Evolutionary conservation across 176 grass and related monocot species (phyloP).

Genomic region (Elaeis guineensis): DNA sequence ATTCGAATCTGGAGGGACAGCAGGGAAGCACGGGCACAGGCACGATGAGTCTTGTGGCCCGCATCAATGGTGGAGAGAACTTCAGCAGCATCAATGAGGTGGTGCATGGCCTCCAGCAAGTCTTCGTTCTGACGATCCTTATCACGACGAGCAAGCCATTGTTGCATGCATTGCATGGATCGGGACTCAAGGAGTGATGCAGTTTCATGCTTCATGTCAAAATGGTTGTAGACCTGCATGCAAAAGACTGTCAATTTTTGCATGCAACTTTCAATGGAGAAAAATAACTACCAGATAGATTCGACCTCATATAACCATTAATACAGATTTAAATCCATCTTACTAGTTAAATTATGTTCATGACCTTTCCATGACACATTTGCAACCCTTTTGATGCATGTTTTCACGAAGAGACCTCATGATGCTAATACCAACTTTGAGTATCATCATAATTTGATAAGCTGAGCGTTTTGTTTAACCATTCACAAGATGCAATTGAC

Average conservation of each 20-base stretch:
- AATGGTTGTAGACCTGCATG: constrained; percentile 81
- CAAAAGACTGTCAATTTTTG: background rate
- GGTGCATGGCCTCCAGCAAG: constrained; percentile 77
- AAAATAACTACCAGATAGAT: background rate
- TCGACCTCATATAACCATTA: no score
- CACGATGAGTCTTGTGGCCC: constrained; percentile 62
- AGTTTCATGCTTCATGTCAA: constrained; percentile 95
- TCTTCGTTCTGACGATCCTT: constrained; percentile 67
- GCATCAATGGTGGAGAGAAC: constrained; percentile 88
- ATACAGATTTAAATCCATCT: no score
- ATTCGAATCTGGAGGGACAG: constrained; percentile 89
- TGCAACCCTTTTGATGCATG: no score
- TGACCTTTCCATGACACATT: no score
- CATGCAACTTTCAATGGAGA: background rate
- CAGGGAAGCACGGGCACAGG: constrained; percentile 70
- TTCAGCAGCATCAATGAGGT: constrained; percentile 73
- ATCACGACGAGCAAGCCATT: constrained; percentile 50
- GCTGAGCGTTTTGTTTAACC: no score
- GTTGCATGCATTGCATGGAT: constrained; percentile 65
- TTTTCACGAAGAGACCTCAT: no score
- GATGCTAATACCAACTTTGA: no score
- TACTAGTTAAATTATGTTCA: no score
- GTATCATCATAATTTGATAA: no score
- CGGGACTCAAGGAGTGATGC: constrained; percentile 76
- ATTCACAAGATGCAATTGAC: no score